Conservation (phyloP, 2,329 filamentous ascomycete species). For the Paecilomyces dactylethromorphus region DNA sequence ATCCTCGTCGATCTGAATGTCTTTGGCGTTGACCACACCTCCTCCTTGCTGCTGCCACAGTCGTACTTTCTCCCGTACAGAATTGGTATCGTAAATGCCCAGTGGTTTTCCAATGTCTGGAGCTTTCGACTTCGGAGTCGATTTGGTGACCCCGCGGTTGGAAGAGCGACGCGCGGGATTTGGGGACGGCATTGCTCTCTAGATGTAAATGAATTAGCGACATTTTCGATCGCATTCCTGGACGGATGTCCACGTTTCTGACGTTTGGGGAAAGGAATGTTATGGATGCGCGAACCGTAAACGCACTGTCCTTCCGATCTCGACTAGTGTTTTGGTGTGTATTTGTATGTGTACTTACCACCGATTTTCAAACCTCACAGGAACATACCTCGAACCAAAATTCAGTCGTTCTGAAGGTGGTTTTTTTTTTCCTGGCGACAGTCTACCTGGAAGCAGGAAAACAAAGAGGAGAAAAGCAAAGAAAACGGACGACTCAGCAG, state of each 20-base stretch:
- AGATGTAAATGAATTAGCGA: background rate
- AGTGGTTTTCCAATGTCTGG: constrained; percentile 45
- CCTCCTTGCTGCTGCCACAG: constrained; percentile 79
- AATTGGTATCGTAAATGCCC: constrained; percentile 53
- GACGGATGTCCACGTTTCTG: constrained; percentile 1
- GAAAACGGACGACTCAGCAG: background rate
- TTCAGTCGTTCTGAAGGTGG: background rate
- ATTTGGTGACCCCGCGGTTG: constrained; percentile 49
- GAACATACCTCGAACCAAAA: background rate
- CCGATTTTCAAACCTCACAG: background rate
- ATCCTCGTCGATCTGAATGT: constrained; percentile 55
- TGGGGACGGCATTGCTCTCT: constrained; percentile 35
- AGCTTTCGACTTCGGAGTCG: constrained; percentile 46
- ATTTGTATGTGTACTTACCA: background rate
- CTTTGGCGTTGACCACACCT: constrained; percentile 55
- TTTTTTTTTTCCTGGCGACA: background rate
- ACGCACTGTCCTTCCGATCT: background rate
- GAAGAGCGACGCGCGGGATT: constrained; percentile 31
- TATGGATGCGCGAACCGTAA: background rate
- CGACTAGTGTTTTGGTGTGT: background rate
- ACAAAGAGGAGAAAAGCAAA: background rate
- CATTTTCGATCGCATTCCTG: constrained; percentile 7
- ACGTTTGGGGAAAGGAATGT: constrained; percentile 1
- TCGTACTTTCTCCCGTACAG: constrained; percentile 73
- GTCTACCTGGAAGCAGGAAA: background rate